These are phyloP conservation scores for Mytilinidion resinicola DNA, from an alignment of 495 filamentous ascomycete species.

Conservation along the genomic window DNA sequence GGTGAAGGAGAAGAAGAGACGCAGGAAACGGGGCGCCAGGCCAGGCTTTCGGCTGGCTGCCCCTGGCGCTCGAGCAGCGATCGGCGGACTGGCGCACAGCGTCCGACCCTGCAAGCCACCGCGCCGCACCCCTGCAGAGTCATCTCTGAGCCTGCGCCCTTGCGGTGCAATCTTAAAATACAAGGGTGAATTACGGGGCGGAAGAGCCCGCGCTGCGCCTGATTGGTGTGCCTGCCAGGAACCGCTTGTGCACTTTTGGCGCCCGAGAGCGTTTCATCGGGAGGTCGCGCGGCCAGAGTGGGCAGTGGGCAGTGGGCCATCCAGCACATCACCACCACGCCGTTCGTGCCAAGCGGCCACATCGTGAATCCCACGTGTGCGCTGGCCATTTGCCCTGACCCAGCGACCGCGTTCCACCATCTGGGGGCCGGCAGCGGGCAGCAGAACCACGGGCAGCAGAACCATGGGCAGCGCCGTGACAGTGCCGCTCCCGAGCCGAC, in stretches of 20 bases:
- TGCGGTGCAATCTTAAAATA: not conserved
- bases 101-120: not conserved
- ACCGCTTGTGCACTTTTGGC: not conserved
- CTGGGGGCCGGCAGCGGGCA: too few species aligned
- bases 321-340: too few species aligned
- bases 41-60: not conserved
- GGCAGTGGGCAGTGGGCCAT: too few species aligned
- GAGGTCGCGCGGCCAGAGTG: not conserved
- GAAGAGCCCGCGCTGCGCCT: not conserved
- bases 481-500: too few species aligned
- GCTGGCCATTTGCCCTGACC: not conserved
- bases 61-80: not conserved
- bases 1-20: slow-evolving; percentile 10
- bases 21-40: slow-evolving; percentile 3
- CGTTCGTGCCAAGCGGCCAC: not conserved
- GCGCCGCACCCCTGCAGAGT: not conserved
- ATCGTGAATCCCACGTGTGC: slow-evolving; percentile 1
- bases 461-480: too few species aligned
- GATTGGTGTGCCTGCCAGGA: slow-evolving; percentile 4
- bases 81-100: not conserved
- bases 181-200: not conserved
- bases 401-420: too few species aligned
- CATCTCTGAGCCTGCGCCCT: not conserved
- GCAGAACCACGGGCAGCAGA: too few species aligned
- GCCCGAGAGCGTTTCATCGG: not conserved